These are phyloP conservation scores for Aspergillus affinis DNA, from an alignment of 495 filamentous ascomycete species.

Conservation along the genomic window DNA sequence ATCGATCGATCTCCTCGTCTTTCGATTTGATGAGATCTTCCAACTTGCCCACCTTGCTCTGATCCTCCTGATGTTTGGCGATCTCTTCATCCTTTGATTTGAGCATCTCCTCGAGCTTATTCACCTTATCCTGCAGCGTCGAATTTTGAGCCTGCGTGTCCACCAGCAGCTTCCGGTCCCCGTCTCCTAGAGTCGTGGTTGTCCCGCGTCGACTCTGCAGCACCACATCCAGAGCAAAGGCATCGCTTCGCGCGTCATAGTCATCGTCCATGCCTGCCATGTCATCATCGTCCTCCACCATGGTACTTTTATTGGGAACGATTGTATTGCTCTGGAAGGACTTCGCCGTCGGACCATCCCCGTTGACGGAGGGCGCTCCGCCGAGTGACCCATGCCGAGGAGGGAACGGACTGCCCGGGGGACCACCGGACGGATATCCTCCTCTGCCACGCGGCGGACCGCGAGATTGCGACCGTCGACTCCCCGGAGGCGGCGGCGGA, in stretches of 20 bases:
- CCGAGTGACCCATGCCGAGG: conserved; percentile 48
- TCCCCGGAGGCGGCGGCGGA: conserved; percentile 34
- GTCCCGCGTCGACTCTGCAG: conserved; percentile 57
- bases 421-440: conserved; percentile 43
- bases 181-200: conserved; percentile 52
- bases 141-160: conserved; percentile 78
- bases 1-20: conserved; percentile 48
- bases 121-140: conserved; percentile 70
- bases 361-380: conserved; percentile 44
- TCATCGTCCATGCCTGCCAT: conserved; percentile 58
- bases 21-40: conserved; percentile 54
- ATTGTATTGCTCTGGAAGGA: conserved; percentile 95
- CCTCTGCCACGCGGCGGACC: conserved; percentile 37
- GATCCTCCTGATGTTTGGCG: conserved; percentile 38
- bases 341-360: conserved; percentile 70
- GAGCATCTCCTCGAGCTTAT: conserved; percentile 62
- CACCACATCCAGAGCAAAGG: conserved; percentile 60
- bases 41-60: conserved; percentile 57
- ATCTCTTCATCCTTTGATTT: conserved; percentile 60
- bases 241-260: conserved; percentile 60
- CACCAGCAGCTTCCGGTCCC: conserved; percentile 67
- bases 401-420: conserved; percentile 41
- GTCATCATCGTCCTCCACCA: conserved; percentile 96
- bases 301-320: conserved; percentile 94
- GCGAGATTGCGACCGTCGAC: conserved; percentile 42